phyloP scores from a whole-genome alignment of 257 asterid genomes.

The Forsythia suspensa region DNA sequence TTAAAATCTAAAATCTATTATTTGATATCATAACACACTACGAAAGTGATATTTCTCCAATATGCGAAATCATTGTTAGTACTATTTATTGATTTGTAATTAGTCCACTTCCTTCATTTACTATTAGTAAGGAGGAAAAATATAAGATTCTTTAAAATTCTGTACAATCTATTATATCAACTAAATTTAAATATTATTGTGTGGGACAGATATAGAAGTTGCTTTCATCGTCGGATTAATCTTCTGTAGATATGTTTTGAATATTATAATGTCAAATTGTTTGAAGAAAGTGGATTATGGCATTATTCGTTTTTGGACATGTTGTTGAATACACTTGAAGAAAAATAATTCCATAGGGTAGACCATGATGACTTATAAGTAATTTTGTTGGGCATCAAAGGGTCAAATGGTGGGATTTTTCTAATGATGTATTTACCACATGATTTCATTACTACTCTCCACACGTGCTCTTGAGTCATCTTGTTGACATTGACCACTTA shows the following conservation, averaged over 20 bases:
- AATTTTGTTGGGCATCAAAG: conserved; percentile 1
- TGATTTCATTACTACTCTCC: conserved; percentile 28
- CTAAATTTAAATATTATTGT: neutral
- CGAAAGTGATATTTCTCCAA: no score
- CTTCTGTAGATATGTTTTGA: neutral
- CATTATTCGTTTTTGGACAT: conserved; percentile 1
- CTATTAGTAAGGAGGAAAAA: no score
- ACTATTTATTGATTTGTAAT: no score
- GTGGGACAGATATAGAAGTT: neutral
- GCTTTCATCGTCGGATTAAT: neutral
- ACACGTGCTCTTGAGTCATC: conserved; percentile 34
- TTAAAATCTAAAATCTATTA: no score
- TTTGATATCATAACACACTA: neutral
- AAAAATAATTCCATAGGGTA: conserved; percentile 8
- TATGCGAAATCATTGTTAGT: no score
- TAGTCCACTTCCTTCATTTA: no score
- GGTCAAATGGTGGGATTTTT: conserved; percentile 34
- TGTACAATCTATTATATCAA: no score
- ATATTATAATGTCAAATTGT: neutral
- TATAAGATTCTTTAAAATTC: no score
- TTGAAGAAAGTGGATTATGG: conserved; percentile 23
- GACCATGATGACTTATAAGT: neutral
- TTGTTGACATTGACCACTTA: no score
- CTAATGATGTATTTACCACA: conserved; percentile 21
- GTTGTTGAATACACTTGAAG: neutral